phyloP scores from a whole-genome alignment of 495 filamentous ascomycete genomes.

The Aspergillus cavernicola region DNA sequence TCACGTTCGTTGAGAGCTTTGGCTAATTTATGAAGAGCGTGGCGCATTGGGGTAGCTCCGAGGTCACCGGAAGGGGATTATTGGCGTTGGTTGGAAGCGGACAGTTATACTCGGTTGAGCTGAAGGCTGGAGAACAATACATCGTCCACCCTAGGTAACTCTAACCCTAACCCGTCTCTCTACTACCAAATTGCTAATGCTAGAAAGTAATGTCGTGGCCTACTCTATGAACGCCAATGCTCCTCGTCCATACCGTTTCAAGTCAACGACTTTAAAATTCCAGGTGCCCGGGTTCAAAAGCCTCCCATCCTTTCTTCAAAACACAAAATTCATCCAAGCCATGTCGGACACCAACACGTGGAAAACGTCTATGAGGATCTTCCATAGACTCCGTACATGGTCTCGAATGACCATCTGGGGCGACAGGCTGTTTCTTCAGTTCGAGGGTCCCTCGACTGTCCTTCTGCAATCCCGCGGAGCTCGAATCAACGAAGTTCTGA shows the following conservation, averaged over 20 bases:
- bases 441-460: slow-evolving; percentile 79
- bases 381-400: slow-evolving; percentile 69
- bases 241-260: slow-evolving; percentile 80
- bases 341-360: slow-evolving; percentile 68
- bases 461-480: slow-evolving; percentile 80
- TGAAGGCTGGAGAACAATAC: slow-evolving; percentile 80
- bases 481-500: slow-evolving; percentile 70
- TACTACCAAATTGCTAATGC: slow-evolving; percentile 16
- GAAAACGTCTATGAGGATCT: slow-evolving; percentile 55
- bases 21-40: slow-evolving; percentile 59
- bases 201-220: slow-evolving; percentile 73
- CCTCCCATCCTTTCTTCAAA: slow-evolving; percentile 51
- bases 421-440: slow-evolving; percentile 87
- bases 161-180: neutral
- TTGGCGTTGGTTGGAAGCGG: slow-evolving; percentile 80
- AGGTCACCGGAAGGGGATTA: slow-evolving; percentile 81
- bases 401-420: slow-evolving; percentile 84
- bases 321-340: slow-evolving; percentile 64
- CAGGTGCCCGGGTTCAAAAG: slow-evolving; percentile 66
- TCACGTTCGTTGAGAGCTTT: neutral
- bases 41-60: slow-evolving; percentile 86
- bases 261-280: slow-evolving; percentile 68
- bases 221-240: slow-evolving; percentile 72
- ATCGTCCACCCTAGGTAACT: slow-evolving; percentile 72
- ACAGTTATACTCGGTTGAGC: slow-evolving; percentile 75